A percentile compares a stretch with the other conserved stretches of the same genome.
These are phyloP conservation scores for Mrakia frigida DNA, from an alignment of 768 basidiomycete species.

Conservation along the genomic window DNA sequence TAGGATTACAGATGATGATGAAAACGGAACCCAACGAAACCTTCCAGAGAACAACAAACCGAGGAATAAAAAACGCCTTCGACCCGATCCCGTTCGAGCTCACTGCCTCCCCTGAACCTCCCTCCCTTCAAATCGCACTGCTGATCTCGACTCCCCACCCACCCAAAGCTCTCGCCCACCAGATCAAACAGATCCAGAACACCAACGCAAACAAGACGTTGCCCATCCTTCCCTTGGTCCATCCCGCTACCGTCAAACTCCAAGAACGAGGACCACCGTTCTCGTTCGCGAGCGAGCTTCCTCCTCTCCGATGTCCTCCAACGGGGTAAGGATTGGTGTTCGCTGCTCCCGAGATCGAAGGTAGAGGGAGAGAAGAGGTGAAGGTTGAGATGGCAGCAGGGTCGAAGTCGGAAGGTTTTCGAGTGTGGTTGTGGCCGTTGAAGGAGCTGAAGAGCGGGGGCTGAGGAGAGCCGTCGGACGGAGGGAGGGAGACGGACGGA, in stretches of 20 bases:
- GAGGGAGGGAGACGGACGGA: neutral
- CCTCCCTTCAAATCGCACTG: neutral
- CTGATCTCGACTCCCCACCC: neutral
- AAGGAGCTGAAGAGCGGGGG: neutral
- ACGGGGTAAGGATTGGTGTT: neutral
- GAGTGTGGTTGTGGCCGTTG: neutral
- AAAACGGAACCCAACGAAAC: no score
- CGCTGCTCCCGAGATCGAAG: neutral
- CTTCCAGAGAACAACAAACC: no score
- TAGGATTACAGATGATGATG: no score
- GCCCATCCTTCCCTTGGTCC: neutral
- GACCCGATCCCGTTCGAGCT: neutral
- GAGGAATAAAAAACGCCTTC: neutral
- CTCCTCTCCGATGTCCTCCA: no score
- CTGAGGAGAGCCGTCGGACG: neutral
- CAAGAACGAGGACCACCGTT: neutral
- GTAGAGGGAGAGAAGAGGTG: neutral
- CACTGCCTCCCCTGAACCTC: neutral
- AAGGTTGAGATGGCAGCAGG: neutral
- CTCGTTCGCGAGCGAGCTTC: neutral
- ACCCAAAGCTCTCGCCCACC: neutral
- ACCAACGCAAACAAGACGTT: neutral
- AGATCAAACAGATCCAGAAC: neutral
- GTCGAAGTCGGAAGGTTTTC: neutral
- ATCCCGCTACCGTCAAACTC: neutral